Evolutionary conservation across 2,329 filamentous ascomycete species (phyloP), one percentile per base, ranked within the genome.

Genomic region (Mycocentrospora acerina): DNA sequence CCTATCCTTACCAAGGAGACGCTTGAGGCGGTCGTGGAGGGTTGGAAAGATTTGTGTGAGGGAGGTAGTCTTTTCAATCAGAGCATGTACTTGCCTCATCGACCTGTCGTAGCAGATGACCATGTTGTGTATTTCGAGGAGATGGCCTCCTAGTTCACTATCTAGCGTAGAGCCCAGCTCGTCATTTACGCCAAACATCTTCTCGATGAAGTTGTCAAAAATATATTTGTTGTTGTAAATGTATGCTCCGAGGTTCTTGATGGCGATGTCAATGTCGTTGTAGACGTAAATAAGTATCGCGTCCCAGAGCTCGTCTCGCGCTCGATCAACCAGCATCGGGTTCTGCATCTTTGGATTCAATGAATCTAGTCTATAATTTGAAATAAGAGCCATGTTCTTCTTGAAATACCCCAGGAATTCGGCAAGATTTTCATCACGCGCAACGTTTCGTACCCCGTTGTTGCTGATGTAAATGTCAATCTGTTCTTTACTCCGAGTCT

Each of bases 111-210:
- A 47, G 1, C 9, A n/a, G 0, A 22, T 13, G 1, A 40, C 16
- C 0, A 10, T 10, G 1, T 53, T 42, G 1, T 33, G 33, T 0
- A 53, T 28, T 3, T 0, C 9, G 11, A 53, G 40, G 0, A 55
- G 4, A 0, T 15, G 10, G 2, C 37, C 33, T 0, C 42, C 47
- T 0, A 55, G 31, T 2, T 46, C 42, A 2, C 14, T 18, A 5
- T 55, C 42, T 1, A 37, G 3, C 5, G n/a, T 25, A 0, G 30
- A 37, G 1, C 34, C 24, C 1, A n/a, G 8, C 0, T 26, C 4
- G 1, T 43, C 35, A 5, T 40, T 24, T 1, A 50, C n/a, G 9
- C 46, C 46, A n/a, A 41, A 27, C 18, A 38, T 29, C 4, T 24
- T 35, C 1, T 28, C 40, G 0, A 54, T 18, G 1, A 50, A 19